These are phyloP conservation scores for Scytalidium lignicola DNA, from an alignment of 2,329 filamentous ascomycete species.

Conservation along the genomic window DNA sequence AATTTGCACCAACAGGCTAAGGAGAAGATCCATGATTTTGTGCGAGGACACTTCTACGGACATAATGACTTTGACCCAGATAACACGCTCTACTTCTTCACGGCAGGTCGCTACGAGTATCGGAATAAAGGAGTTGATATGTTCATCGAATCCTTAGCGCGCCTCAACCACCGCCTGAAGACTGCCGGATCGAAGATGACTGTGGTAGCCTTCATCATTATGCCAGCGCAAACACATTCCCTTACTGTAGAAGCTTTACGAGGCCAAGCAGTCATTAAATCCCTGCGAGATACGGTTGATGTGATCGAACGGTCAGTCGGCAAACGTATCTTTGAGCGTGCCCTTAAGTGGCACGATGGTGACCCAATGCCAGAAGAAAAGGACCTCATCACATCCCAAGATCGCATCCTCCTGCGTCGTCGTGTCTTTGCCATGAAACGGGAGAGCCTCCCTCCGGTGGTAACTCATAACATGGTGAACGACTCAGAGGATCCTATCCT, in stretches of 20 bases:
- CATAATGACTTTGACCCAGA: constrained; percentile 97
- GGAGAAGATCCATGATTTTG: constrained; percentile 97
- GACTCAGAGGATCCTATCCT: constrained; percentile 89
- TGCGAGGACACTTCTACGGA: constrained; percentile 96
- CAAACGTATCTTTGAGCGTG: constrained; percentile 89
- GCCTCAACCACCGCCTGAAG: constrained; percentile 92
- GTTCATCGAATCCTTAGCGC: constrained; percentile 96
- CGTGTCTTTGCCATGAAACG: constrained; percentile 97
- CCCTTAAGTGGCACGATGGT: constrained; percentile 92
- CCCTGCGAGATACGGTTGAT: constrained; percentile 84
- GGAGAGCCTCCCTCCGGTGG: constrained; percentile 82
- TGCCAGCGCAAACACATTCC: constrained; percentile 94
- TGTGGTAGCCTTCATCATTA: constrained; percentile 96
- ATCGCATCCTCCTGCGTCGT: constrained; percentile 86
- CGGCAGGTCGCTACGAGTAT: constrained; percentile 94
- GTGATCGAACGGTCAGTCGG: constrained; percentile 91
- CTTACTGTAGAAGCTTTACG: constrained; percentile 93
- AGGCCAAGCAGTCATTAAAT: constrained; percentile 96
- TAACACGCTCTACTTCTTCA: constrained; percentile 97
- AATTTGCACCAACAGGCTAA: constrained; percentile 95
- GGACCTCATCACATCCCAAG: constrained; percentile 85
- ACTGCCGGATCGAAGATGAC: constrained; percentile 79
- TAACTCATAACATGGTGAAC: constrained; percentile 98
- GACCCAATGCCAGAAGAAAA: constrained; percentile 93
- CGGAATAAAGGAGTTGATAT: constrained; percentile 98